These are phyloP conservation scores for Auriscalpium microsporum DNA, from an alignment of 768 basidiomycete genomes.

Conservation along the genomic window DNA sequence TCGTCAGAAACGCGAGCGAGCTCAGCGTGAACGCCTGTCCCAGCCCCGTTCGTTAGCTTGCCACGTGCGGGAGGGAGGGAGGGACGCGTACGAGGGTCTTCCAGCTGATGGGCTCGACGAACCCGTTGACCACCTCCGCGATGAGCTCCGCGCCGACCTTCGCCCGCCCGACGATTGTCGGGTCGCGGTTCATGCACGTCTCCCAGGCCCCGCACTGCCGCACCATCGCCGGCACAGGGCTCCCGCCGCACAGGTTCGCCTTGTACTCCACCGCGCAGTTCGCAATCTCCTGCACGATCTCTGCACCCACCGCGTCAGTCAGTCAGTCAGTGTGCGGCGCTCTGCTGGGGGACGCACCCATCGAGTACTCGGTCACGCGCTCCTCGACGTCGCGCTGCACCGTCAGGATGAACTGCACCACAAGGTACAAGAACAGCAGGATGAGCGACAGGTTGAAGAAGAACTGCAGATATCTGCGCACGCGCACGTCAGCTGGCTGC, in stretches of 20 bases:
- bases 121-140: conserved; percentile 92
- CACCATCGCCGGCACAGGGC: conserved; percentile 80
- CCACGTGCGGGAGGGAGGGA: conserved; percentile 6
- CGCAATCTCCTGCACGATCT: conserved; percentile 88
- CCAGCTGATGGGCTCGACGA: conserved; percentile 97
- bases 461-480: conserved; percentile 82
- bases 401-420: conserved; percentile 80
- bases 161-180: conserved; percentile 80
- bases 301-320: conserved; percentile 29
- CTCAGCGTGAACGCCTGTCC: conserved; percentile 63
- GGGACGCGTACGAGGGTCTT: conserved; percentile 71
- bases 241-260: conserved; percentile 70
- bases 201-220: conserved; percentile 87
- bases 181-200: conserved; percentile 91
- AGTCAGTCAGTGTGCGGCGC: background rate
- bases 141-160: conserved; percentile 90
- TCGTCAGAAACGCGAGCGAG: conserved; percentile 66
- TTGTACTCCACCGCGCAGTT: conserved; percentile 76
- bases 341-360: conserved; percentile 45
- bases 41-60: conserved; percentile 9
- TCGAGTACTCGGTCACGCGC: conserved; percentile 78
- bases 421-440: conserved; percentile 74
- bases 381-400: conserved; percentile 87
- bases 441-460: conserved; percentile 87
- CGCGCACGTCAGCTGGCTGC: background rate